Evolutionary conservation across 176 grass and related monocot species (phyloP), one percentile per base, ranked within the genome.

Genomic region (Aegilops longissima): DNA sequence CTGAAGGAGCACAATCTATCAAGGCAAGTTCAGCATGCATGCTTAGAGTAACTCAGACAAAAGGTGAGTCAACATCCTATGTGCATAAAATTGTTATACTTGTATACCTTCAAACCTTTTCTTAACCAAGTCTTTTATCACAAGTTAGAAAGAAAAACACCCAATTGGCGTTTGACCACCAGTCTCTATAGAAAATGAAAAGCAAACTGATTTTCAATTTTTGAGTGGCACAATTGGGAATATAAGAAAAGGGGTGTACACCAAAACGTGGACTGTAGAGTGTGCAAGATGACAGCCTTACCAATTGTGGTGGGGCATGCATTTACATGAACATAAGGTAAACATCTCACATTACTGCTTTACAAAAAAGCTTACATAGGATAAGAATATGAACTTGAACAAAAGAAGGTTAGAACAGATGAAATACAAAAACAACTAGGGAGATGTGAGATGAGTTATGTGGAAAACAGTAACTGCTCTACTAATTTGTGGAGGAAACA

Each of bases 21-120:
- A 27, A 21, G 24, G 14, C 14, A 45, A 61, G 81, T 61, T 83
- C 16, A 61, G 62, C 5, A 30, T 67, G 17, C 79, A 67, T 67
- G 79, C 31, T 44, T 63, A 42, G 54, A 61, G 24, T 39, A 74
- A 45, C 82, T n/a, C 8, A 20, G 36, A 36, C 4, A 45, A 80
- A 85, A 85, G 83, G 88, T 85, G 35, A 85, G 78, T 20, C 7
- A 81, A 21, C 61, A 61, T 85, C 31, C 3, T 40, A 42, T 84
- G 17, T 67, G 34, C 69, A 56, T 67, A 30, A 40, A 56, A 9
- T 66, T 54, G 34, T 40, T 49, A 23, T 9, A 34, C 5, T 18
- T 24, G 7, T 74, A 73, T 80, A 73, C 58, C 68, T 63, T 23
- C 18, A 39, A 31, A 21, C 23, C 33, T 85, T 9, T 35, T 40